A percentile compares a stretch with the other conserved stretches of the same genome.
Evolutionary conservation across 108 stramenopile species (phyloP).

Genomic region (Cyclotella kingstonii): DNA sequence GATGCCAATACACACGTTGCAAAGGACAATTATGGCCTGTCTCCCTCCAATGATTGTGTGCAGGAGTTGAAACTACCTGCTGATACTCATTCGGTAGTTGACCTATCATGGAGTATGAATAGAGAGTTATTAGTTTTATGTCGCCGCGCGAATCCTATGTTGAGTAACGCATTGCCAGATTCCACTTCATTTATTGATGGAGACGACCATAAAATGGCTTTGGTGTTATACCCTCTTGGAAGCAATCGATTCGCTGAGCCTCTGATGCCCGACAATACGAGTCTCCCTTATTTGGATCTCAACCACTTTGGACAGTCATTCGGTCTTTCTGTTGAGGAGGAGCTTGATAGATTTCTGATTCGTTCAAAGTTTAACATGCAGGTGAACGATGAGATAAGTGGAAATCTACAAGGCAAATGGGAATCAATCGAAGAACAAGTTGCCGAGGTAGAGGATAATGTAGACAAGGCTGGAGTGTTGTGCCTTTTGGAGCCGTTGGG

Average conservation of each 20-base stretch:
- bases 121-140: constrained; percentile 25
- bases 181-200: not conserved
- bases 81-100: constrained; percentile 17
- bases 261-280: constrained; percentile 19
- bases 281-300: constrained; percentile 16
- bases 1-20: not conserved
- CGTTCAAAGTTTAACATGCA: not conserved
- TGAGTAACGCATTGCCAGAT: not conserved
- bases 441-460: constrained; percentile 16
- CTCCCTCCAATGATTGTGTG: constrained; percentile 5
- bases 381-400: constrained; percentile 3
- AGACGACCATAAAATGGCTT: not conserved
- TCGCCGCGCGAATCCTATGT: not conserved
- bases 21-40: not conserved
- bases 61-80: constrained; percentile 12
- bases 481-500: constrained; percentile 37
- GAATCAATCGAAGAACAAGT: not conserved
- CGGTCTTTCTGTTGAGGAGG: constrained; percentile 22
- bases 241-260: not conserved
- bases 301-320: constrained; percentile 12
- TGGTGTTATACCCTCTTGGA: constrained; percentile 21
- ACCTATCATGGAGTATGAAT: constrained; percentile 23
- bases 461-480: constrained; percentile 36
- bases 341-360: constrained; percentile 33
- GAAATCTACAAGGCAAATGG: not conserved